These are phyloP conservation scores for Penicillium paneum DNA, from an alignment of 2,329 filamentous ascomycete genomes.

Conservation along the genomic window DNA sequence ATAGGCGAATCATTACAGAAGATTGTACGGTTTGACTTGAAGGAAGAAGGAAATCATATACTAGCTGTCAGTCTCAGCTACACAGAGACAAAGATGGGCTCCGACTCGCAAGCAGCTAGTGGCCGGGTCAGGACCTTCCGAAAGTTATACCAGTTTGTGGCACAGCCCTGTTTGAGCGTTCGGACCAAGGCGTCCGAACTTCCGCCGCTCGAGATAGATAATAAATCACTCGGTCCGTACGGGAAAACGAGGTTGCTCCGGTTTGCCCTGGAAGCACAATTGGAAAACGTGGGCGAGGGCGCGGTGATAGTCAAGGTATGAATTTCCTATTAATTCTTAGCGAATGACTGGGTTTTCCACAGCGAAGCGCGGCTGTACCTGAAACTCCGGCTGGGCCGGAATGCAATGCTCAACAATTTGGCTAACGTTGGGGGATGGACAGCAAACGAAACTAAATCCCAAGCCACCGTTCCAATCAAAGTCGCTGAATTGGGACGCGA, in stretches of 20 bases:
- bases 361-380: background rate
- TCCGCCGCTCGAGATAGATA: constrained; percentile 45
- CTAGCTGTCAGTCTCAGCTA: constrained; percentile 92
- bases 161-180: constrained; percentile 84
- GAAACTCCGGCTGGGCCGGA: background rate
- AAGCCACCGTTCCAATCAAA: constrained; percentile 53
- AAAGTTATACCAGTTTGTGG: constrained; percentile 95
- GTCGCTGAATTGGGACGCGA: constrained; percentile 56
- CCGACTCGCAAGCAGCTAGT: constrained; percentile 47
- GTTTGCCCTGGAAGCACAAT: constrained; percentile 86
- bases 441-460: constrained; percentile 50
- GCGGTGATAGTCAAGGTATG: constrained; percentile 71
- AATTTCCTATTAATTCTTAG: constrained; percentile 8
- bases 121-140: constrained; percentile 78
- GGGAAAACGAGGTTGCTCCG: constrained; percentile 41
- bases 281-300: constrained; percentile 90
- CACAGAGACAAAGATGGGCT: constrained; percentile 68
- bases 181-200: constrained; percentile 79
- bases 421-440: constrained; percentile 10
- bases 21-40: constrained; percentile 80
- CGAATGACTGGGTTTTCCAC: background rate
- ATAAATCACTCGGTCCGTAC: constrained; percentile 45
- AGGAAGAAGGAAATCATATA: constrained; percentile 91
- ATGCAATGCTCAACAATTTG: background rate
- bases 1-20: constrained; percentile 69